Evolutionary conservation across 805 yeast species (phyloP), one percentile per base, ranked within the genome.

Genomic region (Candida piceae): DNA sequence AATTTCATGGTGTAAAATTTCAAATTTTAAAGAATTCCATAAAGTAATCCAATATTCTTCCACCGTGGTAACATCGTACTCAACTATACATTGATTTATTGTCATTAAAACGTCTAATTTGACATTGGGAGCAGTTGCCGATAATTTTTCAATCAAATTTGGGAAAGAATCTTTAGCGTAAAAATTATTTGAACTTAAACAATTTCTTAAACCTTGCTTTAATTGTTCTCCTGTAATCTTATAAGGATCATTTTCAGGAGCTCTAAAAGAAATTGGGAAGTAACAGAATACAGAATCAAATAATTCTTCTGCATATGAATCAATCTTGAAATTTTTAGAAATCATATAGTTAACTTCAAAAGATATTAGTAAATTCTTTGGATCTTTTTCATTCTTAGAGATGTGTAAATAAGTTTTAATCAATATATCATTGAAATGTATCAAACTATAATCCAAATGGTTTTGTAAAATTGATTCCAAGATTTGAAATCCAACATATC

Each of bases 191-290:
- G 87, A 67, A 2, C 85, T 67, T 30, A 87, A 67, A 4, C 89
- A 80, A 1, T 52, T 48, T 47, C 89, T 69, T 37, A 93, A 64
- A 6, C 74, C 69, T 9, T 50, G 30, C 53, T 85, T 86, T 47
- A 94, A 66, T 36, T 87, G 84, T 1, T 70, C 74, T 1, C 87
- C 76, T 0, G 95, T 77, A 45, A 87, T 84, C 44, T 80, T 77
- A 56, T 88, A 87, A 0, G 93, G 89, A 50, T 90, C 96, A 57
- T 85, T 85, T 32, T 78, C 75, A 4, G 97, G 96, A 1, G 97
- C 96, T 40, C 79, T 80, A 63, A 94, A 93, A 1, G 96, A 84
- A 29, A 93, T 89, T 10, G 99, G 99, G 64, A 90, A 93, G 63
- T 93, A 93, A 60, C 98, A 93, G 56, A 90, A 94, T 28, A 86